phyloP scores from a whole-genome alignment of 768 basidiomycete genomes.

The Pleurotus sapidus region DNA sequence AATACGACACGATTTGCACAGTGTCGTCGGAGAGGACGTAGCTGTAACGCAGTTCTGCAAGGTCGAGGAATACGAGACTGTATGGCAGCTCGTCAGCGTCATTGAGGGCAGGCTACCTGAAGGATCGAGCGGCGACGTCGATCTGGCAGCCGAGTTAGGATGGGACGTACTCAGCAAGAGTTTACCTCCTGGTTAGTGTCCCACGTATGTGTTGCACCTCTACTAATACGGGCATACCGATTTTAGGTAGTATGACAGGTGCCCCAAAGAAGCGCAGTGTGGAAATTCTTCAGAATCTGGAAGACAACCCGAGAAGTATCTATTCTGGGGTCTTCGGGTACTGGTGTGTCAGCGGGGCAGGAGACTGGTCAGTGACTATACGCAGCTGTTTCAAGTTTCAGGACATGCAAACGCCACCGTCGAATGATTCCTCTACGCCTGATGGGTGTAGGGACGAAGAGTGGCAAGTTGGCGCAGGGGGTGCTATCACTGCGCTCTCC shows the following conservation, averaged over 20 bases:
- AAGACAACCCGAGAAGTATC: conserved; percentile 66
- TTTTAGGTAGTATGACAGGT: conserved; percentile 91
- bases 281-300: conserved; percentile 81
- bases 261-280: conserved; percentile 95
- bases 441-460: conserved; percentile 34
- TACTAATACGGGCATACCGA: neutral
- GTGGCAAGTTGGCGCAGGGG: conserved; percentile 89
- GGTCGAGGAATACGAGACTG: conserved; percentile 90
- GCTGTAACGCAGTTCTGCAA: conserved; percentile 80
- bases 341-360: conserved; percentile 83
- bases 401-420: neutral
- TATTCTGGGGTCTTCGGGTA: conserved; percentile 96
- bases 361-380: conserved; percentile 94
- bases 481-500: conserved; percentile 93
- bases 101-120: conserved; percentile 66
- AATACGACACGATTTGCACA: conserved; percentile 89
- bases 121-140: conserved; percentile 23
- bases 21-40: conserved; percentile 80
- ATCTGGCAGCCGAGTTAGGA: conserved; percentile 46
- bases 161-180: conserved; percentile 78
- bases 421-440: neutral
- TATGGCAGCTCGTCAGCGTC: conserved; percentile 95
- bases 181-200: conserved; percentile 75
- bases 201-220: neutral
- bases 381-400: conserved; percentile 81